Base-by-base conservation (phyloP, 2,329 filamentous ascomycete species). In the Hypoxylon sp. region DNA sequence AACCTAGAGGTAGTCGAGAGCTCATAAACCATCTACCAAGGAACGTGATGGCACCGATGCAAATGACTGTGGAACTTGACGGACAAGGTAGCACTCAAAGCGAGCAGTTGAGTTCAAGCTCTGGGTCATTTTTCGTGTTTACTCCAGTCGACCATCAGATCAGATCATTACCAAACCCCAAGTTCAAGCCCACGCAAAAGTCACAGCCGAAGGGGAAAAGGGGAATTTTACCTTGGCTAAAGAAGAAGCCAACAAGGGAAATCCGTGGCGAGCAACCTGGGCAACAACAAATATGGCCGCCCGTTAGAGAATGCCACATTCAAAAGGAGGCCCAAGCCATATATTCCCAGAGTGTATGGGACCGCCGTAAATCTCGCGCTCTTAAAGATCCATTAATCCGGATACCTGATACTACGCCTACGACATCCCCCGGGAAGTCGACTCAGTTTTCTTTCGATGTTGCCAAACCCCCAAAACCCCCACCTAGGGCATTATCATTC, bases 161-260 rank as follows among this genome's bases (percentile, higher is more conserved):
- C 19, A 65, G 69, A 36, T 28, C 60, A 46, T 52, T 71, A 7
- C 66, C 72, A 28, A 52, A 43, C 28, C 59, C 53, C 23, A 69
- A 67, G 52, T 19, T 51, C 14, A 70, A 68, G 11, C 30, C 52
- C 13, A 73, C 68, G 32, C 43, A 55, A 11, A 71, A 66, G 55
- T 36, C 59, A 41, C 63, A 56, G 17, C 48, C 65, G 5, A 57
- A 67, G 28, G 49, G 68, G 25, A 73, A 68, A 43, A 68, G 68
- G 60, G 63, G 67, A 1, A 60, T 73, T 14, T 65, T 77, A 19
- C 74, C 74, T 45, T 77, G 73, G 74, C 65, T 77, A 1, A 73
- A 64, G 46, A 74, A 64, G 38, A 74, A 70, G 28, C 58, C 70
- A 23, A 32, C 41, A 0, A 55, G 9, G 9, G 61, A 69, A 34